Base-by-base conservation (phyloP, 371 early-diverging fungal species). In the Saksenaea vasiformis region DNA sequence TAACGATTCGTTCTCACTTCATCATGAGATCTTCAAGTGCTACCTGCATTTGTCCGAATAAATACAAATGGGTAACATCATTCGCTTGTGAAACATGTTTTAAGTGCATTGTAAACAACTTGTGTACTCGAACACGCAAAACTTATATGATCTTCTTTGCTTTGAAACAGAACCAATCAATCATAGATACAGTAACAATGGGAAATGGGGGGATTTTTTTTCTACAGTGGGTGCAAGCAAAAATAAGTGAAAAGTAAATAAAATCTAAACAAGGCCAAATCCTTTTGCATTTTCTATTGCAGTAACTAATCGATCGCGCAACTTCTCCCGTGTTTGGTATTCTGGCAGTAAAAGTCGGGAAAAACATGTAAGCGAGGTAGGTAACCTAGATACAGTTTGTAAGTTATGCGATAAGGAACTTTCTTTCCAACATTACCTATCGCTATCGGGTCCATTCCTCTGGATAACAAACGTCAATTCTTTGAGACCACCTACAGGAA, bases 241-340 rank as follows among this genome's bases (percentile, higher is more conserved):
- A 31, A 31, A 31, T n/a, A n/a, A n/a, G n/a, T n/a, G n/a, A n/a
- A n/a, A n/a, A n/a, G n/a, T n/a, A 31, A 31, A 31, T 7, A 39
- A 39, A 14, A 11, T 53, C 64, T 83, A 91, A 65, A 90, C 91
- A 65, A 97, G 86, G 0, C 98, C 99, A 82, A 99, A 99, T 0
- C 99, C 99, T 78, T 96, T 93, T 27, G 98, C 93, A 72, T 98
- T 94, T 64, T 92, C 91, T 60, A 99, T 94, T 5, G 99, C 98
- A 7, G 93, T 95, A 44, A 91, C 76, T 36, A 99, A 76, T 59
- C 96, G 90, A 44, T 95, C 88, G 58, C 87, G 76, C 28, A 99
- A 79, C 76, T 96, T 95, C 26, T 93, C 94, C 54, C 85, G 79
- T 11, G 86, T 71, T 4, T 83, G 64, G 73, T 99, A 99, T 74